Percentiles rank a stretch among this genome's conserved stretches.
Conservation (phyloP, 345 rosid species). For the Turnera subulata region DNA sequence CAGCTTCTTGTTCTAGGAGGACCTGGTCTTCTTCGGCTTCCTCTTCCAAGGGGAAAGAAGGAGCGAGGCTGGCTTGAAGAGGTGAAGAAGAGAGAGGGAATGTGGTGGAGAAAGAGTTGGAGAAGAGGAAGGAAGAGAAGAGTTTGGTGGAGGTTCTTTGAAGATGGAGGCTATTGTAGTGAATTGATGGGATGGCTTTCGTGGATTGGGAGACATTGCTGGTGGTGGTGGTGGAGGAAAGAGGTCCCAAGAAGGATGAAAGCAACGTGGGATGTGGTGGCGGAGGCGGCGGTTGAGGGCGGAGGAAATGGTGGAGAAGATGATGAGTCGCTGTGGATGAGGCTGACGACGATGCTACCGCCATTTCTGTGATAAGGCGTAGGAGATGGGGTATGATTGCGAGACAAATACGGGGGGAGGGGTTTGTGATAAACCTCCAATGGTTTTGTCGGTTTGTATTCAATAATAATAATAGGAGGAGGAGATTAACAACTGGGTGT, state of each 20-base stretch:
- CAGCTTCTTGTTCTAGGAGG: neutral
- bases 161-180: neutral
- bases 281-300: constrained; percentile 6
- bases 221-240: neutral
- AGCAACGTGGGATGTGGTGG: neutral
- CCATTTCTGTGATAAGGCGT: constrained; percentile 1
- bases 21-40: constrained; percentile 6
- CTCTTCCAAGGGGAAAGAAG: constrained; percentile 1
- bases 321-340: constrained; percentile 9
- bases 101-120: neutral
- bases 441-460: too few species aligned
- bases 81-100: neutral
- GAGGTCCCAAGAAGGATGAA: constrained; percentile 4
- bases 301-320: constrained; percentile 17
- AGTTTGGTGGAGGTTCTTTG: neutral
- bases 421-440: too few species aligned
- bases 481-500: too few species aligned
- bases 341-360: constrained; percentile 8
- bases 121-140: neutral
- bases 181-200: neutral
- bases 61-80: neutral
- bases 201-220: neutral
- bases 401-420: too few species aligned
- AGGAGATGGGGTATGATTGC: too few species aligned
- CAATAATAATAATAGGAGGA: too few species aligned